Evolutionary conservation across 306 rosid genomes (phyloP).

Genomic region (Castanea crenata): DNA sequence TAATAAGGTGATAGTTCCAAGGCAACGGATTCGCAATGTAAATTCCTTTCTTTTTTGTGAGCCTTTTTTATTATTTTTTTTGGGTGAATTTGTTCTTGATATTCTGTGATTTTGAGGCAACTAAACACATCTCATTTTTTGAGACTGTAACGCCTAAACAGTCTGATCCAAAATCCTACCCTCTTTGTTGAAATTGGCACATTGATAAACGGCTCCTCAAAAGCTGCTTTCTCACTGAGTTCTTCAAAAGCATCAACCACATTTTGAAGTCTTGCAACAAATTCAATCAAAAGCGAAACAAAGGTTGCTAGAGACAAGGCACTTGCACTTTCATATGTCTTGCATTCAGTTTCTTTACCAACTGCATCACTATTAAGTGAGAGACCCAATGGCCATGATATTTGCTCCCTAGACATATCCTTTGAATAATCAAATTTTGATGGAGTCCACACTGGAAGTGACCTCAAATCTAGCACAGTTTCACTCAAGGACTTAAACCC

Average conservation of each 20-base stretch:
- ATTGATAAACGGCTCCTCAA: slow-evolving; percentile 46
- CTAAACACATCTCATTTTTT: background rate
- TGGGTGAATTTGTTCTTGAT: too few species aligned
- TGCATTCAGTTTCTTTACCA: slow-evolving; percentile 38
- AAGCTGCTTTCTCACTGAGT: slow-evolving; percentile 63
- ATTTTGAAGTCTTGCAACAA: slow-evolving; percentile 80
- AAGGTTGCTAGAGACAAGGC: slow-evolving; percentile 71
- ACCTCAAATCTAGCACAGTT: slow-evolving; percentile 28
- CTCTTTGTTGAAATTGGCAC: slow-evolving; percentile 16
- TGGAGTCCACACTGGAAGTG: background rate
- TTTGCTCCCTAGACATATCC: slow-evolving; percentile 11
- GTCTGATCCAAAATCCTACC: slow-evolving; percentile 32
- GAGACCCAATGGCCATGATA: slow-evolving; percentile 37
- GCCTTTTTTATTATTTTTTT: too few species aligned
- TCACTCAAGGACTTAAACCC: slow-evolving; percentile 40
- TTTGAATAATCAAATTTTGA: slow-evolving; percentile 9
- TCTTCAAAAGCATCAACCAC: slow-evolving; percentile 62
- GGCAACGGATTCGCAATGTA: too few species aligned
- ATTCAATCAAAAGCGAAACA: slow-evolving; percentile 68
- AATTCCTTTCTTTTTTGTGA: too few species aligned
- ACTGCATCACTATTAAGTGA: slow-evolving; percentile 27
- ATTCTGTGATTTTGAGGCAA: background rate
- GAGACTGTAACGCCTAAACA: slow-evolving; percentile 12
- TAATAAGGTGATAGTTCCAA: too few species aligned
- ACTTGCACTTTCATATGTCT: slow-evolving; percentile 62